Evolutionary conservation across 192 early-diverging fungal genomes (phyloP), one percentile per base, ranked within the genome.

Genomic region (Funneliformis mosseae): DNA sequence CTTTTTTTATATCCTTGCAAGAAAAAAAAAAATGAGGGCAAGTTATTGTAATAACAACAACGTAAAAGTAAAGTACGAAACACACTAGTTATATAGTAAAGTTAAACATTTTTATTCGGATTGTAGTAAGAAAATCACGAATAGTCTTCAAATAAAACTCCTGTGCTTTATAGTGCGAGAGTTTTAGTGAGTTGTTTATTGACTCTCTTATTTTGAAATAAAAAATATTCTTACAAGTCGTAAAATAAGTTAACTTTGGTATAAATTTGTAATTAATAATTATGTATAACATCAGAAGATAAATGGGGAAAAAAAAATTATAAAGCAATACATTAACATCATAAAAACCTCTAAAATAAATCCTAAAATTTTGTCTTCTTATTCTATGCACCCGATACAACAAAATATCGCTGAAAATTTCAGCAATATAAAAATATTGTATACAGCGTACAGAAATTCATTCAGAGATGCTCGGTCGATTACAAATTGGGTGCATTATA

Each of bases 401-500:
- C 39, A 55, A 41, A 70, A 41, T 41, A 70, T 70, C 68, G 38
- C 64, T 66, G 64, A 66, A 42, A 69, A 43, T 55, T 69, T 41
- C 68, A 91, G 88, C 84, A 91, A 78, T 86, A 88, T 78, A 85
- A 89, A 60, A 83, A 88, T 42, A 86, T 91, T 28, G 87, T 86
- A 46, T 83, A 86, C 62, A 82, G 81, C 59, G 80, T 89, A 55
- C 84, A 87, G 73, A 84, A 84, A 61, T 91, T 91, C 75, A 85
- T 91, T 61, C 84, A 87, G 6, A 84, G 82, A 3, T 85, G 85
- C 46, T 82, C 88, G 12, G 84, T 85, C 5, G 87, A 89, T 79
- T 91, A 89, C 82, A 88, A 89, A 60, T 60, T 91, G 38, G 89
- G 88, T 43, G 90, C 88, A 77, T 81, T 91, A 74, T 91, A 91